These are phyloP conservation scores for Didymella arachidicola DNA, from an alignment of 2,329 filamentous ascomycete species.

Conservation along the genomic window DNA sequence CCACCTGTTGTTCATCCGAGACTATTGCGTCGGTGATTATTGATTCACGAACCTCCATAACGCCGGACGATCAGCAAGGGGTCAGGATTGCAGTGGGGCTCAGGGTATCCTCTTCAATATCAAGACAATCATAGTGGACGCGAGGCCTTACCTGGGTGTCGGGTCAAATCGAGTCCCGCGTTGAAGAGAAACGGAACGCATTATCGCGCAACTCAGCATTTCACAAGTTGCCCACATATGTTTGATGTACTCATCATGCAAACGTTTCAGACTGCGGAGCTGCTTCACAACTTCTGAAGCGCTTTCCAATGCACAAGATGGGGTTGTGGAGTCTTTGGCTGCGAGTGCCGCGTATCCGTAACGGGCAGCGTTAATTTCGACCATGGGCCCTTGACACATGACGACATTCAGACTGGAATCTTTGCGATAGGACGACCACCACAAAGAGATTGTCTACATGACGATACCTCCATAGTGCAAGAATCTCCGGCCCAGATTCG, in stretches of 20 bases:
- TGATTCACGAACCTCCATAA: constrained; percentile 27
- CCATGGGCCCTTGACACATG: constrained; percentile 13
- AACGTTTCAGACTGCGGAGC: not conserved
- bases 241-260: not conserved
- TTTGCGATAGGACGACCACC: not conserved
- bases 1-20: constrained; percentile 30
- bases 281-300: not conserved
- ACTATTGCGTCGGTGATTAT: constrained; percentile 34
- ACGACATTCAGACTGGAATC: constrained; percentile 13
- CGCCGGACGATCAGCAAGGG: constrained; percentile 11
- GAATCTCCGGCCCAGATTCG: constrained; percentile 5
- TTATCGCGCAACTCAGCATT: not conserved
- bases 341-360: constrained; percentile 13
- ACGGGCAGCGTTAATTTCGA: constrained; percentile 10
- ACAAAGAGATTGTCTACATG: constrained; percentile 1
- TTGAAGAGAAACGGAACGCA: not conserved
- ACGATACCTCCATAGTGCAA: constrained; percentile 2
- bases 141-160: constrained; percentile 2
- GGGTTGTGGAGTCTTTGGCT: constrained; percentile 8
- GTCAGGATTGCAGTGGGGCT: constrained; percentile 9
- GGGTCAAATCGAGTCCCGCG: constrained; percentile 3
- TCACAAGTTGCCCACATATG: not conserved
- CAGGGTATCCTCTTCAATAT: constrained; percentile 4
- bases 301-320: constrained; percentile 1
- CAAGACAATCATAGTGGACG: constrained; percentile 1